phyloP scores from a whole-genome alignment of 2,329 filamentous ascomycete species.

The Claviceps capensis region DNA sequence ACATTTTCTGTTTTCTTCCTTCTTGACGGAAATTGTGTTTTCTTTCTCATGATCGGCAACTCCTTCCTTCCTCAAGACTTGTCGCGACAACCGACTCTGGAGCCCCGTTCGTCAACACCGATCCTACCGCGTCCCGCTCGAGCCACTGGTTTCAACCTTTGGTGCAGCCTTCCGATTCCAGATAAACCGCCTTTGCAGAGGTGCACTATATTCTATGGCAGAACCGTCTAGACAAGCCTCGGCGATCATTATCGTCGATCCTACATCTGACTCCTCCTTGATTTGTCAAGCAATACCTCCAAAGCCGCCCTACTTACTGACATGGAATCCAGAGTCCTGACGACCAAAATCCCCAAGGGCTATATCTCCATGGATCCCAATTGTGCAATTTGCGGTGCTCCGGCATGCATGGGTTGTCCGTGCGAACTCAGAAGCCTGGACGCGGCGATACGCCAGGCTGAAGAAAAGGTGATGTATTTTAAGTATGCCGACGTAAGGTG shows the following conservation, averaged over 20 bases:
- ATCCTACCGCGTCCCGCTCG: neutral
- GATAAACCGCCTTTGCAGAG: neutral
- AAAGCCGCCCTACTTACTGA: constrained; percentile 21
- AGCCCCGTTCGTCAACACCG: too few relatives aligned
- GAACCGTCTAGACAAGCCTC: neutral
- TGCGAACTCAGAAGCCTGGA: constrained; percentile 55
- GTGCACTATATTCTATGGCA: neutral
- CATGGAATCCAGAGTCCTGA: constrained; percentile 37
- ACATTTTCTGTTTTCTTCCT: too few relatives aligned
- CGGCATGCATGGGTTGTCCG: constrained; percentile 44
- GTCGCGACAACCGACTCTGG: too few relatives aligned
- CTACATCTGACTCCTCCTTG: neutral
- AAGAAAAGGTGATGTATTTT: constrained; percentile 47
- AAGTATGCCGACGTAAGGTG: constrained; percentile 53
- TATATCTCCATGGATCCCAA: constrained; percentile 54
- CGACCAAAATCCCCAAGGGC: constrained; percentile 26
- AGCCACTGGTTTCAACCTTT: neutral
- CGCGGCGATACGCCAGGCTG: constrained; percentile 47
- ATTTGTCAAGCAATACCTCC: neutral
- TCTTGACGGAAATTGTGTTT: too few relatives aligned
- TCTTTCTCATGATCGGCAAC: too few relatives aligned
- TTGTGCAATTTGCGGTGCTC: constrained; percentile 52
- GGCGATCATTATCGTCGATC: neutral
- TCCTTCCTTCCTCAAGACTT: too few relatives aligned
- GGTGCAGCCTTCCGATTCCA: neutral